Percentiles rank a stretch among this genome's conserved stretches.
These are phyloP conservation scores for Talaromyces sp. DNA, from an alignment of 2,329 filamentous ascomycete genomes.

Conservation along the genomic window DNA sequence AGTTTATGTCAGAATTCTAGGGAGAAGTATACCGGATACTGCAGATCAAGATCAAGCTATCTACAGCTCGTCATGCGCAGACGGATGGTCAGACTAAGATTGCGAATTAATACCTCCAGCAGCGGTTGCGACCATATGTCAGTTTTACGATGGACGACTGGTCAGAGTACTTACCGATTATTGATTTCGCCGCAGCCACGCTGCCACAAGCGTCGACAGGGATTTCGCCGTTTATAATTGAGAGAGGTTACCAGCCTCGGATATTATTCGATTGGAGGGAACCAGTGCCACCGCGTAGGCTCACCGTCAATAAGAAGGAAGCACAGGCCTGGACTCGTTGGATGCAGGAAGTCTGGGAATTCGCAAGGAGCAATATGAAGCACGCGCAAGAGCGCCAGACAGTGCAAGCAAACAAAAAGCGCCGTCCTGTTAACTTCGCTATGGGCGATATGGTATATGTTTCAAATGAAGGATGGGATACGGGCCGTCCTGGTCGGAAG, in stretches of 20 bases:
- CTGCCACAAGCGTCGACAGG: conserved; percentile 10
- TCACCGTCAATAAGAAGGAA: background rate
- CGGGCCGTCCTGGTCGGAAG: no score
- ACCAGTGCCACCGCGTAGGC: background rate
- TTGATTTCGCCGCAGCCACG: conserved; percentile 1
- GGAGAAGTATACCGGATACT: conserved; percentile 12
- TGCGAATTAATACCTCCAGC: conserved; percentile 14
- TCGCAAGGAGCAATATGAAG: conserved; percentile 2
- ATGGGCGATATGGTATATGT: no score
- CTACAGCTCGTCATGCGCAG: conserved; percentile 15
- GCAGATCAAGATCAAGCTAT: conserved; percentile 13
- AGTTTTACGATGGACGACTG: conserved; percentile 19
- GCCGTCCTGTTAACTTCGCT: no score
- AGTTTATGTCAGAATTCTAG: conserved; percentile 22
- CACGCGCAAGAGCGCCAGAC: background rate
- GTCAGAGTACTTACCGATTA: conserved; percentile 12
- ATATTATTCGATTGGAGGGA: conserved; percentile 21
- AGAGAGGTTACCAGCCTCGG: conserved; percentile 7
- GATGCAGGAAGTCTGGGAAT: conserved; percentile 13
- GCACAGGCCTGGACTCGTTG: background rate
- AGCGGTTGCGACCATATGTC: conserved; percentile 14
- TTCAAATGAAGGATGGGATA: no score
- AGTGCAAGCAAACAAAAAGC: conserved; percentile 1
- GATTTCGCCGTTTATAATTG: conserved; percentile 4
- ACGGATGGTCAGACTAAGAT: conserved; percentile 20